Evolutionary conservation across 2,329 filamentous ascomycete species (phyloP).

Genomic region (Talaromyces atroroseus): DNA sequence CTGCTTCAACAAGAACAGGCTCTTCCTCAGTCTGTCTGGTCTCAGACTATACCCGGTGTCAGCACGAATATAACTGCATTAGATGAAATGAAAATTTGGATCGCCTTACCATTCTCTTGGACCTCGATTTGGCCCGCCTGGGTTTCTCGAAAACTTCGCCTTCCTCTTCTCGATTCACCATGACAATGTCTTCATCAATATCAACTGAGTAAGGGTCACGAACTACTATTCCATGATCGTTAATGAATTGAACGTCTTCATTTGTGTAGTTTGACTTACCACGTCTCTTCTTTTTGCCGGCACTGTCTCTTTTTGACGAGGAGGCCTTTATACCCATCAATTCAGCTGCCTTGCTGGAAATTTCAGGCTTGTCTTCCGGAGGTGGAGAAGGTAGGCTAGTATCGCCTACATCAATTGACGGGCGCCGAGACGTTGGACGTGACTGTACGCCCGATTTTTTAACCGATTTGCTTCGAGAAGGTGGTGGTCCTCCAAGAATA

Average conservation of each 20-base stretch:
- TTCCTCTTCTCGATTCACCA: slow-evolving; percentile 49
- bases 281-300: slow-evolving; percentile 49
- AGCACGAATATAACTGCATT: neutral
- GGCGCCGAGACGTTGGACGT: slow-evolving; percentile 55
- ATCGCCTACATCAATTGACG: slow-evolving; percentile 60
- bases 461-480: slow-evolving; percentile 58
- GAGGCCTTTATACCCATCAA: slow-evolving; percentile 58
- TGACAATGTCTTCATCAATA: slow-evolving; percentile 55
- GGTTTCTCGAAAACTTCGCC: slow-evolving; percentile 25
- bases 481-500: slow-evolving; percentile 62
- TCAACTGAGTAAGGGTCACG: slow-evolving; percentile 59
- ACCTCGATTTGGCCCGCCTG: slow-evolving; percentile 5
- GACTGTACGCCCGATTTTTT: slow-evolving; percentile 57
- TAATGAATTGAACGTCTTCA: slow-evolving; percentile 10
- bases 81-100: neutral
- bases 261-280: slow-evolving; percentile 21
- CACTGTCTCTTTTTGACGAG: slow-evolving; percentile 41
- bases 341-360: slow-evolving; percentile 72
- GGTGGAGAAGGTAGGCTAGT: slow-evolving; percentile 66
- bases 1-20: slow-evolving; percentile 50
- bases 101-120: slow-evolving; percentile 11
- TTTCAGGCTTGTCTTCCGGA: slow-evolving; percentile 59
- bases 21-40: slow-evolving; percentile 36
- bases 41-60: slow-evolving; percentile 6
- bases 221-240: slow-evolving; percentile 18